A percentile compares a stretch with the other conserved stretches of the same genome.
Conservation (phyloP, 164 flowering plant species). For the Paratinospora sagittata region DNA sequence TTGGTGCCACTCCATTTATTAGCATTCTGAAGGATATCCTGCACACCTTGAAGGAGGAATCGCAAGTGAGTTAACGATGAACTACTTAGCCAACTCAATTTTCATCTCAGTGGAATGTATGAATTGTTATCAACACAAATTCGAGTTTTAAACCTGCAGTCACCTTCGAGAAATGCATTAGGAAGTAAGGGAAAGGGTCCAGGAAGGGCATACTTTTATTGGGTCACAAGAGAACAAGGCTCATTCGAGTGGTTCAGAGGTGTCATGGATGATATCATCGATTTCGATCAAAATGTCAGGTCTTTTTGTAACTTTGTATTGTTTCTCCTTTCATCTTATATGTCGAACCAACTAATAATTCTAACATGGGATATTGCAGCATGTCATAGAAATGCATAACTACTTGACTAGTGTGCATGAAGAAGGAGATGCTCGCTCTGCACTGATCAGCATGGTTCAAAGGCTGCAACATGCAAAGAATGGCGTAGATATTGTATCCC, state of each 20-base stretch:
- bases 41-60: conserved; percentile 31
- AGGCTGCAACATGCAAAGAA: conserved; percentile 85
- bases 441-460: conserved; percentile 87
- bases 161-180: background rate
- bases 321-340: background rate
- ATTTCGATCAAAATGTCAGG: conserved; percentile 53
- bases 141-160: conserved; percentile 26
- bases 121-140: background rate
- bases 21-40: conserved; percentile 90
- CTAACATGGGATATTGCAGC: conserved; percentile 31
- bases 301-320: background rate
- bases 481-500: conserved; percentile 87
- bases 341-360: background rate
- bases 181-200: conserved; percentile 34
- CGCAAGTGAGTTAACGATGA: conserved; percentile 25
- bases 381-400: conserved; percentile 89
- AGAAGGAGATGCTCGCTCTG: conserved; percentile 97
- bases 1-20: conserved; percentile 94
- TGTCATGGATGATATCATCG: conserved; percentile 90
- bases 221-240: conserved; percentile 94
- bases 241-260: conserved; percentile 99
- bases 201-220: conserved; percentile 80
- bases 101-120: background rate
- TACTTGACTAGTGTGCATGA: conserved; percentile 90
- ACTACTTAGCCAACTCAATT: background rate